A percentile compares a stretch with the other conserved stretches of the same genome.
Conservation (phyloP, 176 grass and related monocot genomes). For the Rhynchospora breviuscula region DNA sequence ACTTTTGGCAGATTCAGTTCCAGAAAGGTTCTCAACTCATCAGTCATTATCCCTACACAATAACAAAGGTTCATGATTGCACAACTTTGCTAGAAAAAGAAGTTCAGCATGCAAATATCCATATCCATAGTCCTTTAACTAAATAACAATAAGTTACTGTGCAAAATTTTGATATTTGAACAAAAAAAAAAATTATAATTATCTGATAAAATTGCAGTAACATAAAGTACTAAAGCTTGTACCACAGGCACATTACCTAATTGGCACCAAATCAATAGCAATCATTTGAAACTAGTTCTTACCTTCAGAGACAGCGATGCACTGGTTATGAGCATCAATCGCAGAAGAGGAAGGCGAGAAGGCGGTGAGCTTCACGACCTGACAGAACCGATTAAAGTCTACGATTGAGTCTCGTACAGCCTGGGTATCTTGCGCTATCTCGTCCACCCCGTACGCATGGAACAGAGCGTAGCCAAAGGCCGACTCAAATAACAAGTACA, state of each 20-base stretch:
- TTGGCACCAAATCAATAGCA: background rate
- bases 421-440: slow-evolving; percentile 73
- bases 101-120: background rate
- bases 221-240: background rate
- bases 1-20: slow-evolving; percentile 70
- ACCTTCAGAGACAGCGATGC: slow-evolving; percentile 89
- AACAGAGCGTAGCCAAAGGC: slow-evolving; percentile 69
- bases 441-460: slow-evolving; percentile 69
- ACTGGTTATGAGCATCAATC: slow-evolving; percentile 71
- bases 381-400: slow-evolving; percentile 73
- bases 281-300: background rate
- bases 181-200: too few relatives aligned
- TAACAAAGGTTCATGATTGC: background rate
- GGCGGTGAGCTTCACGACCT: slow-evolving; percentile 77
- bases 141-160: background rate
- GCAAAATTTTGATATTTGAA: too few relatives aligned
- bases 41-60: slow-evolving; percentile 64
- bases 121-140: background rate
- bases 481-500: slow-evolving; percentile 78
- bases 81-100: too few relatives aligned
- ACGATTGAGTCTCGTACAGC: slow-evolving; percentile 59
- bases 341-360: slow-evolving; percentile 83
- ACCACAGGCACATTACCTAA: background rate
- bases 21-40: slow-evolving; percentile 82
- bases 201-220: background rate